These are phyloP conservation scores for Brassica nigra DNA, from an alignment of 345 rosid species.

Conservation along the genomic window DNA sequence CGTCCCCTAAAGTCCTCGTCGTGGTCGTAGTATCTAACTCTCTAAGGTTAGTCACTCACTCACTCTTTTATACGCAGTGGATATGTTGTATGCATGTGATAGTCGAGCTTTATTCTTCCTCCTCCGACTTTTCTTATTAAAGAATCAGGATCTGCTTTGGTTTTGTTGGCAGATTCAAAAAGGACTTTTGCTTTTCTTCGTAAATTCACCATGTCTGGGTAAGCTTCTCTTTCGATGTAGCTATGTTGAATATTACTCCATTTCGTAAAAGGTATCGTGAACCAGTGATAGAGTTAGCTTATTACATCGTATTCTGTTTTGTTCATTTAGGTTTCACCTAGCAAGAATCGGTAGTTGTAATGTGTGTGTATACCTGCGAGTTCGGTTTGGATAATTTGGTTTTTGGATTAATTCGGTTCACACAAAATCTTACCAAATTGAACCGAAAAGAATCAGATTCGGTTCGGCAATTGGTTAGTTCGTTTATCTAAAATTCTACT, in stretches of 20 bases:
- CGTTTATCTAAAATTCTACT: not conserved
- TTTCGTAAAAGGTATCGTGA: not conserved
- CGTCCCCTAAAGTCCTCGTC: not conserved
- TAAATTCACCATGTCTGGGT: conserved; percentile 41
- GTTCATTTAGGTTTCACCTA: not conserved
- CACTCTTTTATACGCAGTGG: not conserved
- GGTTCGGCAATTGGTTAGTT: not conserved
- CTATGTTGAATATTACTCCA: not conserved
- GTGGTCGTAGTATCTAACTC: conserved; percentile 16
- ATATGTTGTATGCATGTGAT: not conserved
- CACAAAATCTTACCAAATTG: not conserved
- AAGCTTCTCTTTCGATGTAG: conserved; percentile 8
- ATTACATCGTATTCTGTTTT: not conserved
- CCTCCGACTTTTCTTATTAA: not conserved
- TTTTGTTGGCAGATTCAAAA: conserved; percentile 13
- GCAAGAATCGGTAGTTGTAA: not conserved
- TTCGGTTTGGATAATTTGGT: not conserved
- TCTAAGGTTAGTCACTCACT: conserved; percentile 18
- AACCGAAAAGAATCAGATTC: not conserved
- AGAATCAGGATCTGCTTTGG: not conserved
- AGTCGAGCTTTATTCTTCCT: not conserved
- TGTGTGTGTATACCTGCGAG: not conserved
- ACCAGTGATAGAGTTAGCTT: not conserved
- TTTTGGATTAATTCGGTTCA: not conserved
- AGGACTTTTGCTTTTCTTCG: not conserved